A percentile compares a stretch with the other conserved stretches of the same genome.
Conservation (phyloP, 2,329 filamentous ascomycete genomes). For the Tolypocladium cylindrosporum region DNA sequence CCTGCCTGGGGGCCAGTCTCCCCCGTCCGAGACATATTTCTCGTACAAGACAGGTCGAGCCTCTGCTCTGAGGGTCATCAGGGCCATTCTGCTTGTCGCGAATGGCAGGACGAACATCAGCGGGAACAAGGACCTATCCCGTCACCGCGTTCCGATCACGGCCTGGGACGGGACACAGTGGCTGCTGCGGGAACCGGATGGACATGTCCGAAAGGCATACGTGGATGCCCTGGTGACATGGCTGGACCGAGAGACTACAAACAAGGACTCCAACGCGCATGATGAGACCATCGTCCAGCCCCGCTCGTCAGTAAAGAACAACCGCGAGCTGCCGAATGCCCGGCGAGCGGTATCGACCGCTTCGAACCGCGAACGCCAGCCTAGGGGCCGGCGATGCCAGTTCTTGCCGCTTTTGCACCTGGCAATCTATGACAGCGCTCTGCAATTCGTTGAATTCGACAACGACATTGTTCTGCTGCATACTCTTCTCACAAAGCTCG, state of each 20-base stretch:
- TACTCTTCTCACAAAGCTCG: slow-evolving; percentile 63
- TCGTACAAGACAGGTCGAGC: slow-evolving; percentile 44
- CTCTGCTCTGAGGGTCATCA: slow-evolving; percentile 67
- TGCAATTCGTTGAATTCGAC: slow-evolving; percentile 63
- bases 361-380: slow-evolving; percentile 48
- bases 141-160: slow-evolving; percentile 66
- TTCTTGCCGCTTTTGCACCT: slow-evolving; percentile 79
- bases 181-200: slow-evolving; percentile 73
- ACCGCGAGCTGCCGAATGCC: slow-evolving; percentile 32
- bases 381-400: slow-evolving; percentile 44
- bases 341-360: slow-evolving; percentile 61
- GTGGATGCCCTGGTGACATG: slow-evolving; percentile 75
- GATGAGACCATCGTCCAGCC: slow-evolving; percentile 43
- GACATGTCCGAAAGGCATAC: slow-evolving; percentile 74
- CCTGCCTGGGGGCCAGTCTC: slow-evolving; percentile 31
- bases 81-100: slow-evolving; percentile 71
- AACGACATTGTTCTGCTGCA: slow-evolving; percentile 70
- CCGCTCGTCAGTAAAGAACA: slow-evolving; percentile 30
- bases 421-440: slow-evolving; percentile 77
- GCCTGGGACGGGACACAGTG: slow-evolving; percentile 97
- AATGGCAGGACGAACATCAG: slow-evolving; percentile 54
- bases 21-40: slow-evolving; percentile 41
- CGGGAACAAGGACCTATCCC: slow-evolving; percentile 53
- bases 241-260: slow-evolving; percentile 70
- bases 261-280: slow-evolving; percentile 50